phyloP scores from a whole-genome alignment of 2,329 filamentous ascomycete genomes.

The Phialophora macrospora region DNA sequence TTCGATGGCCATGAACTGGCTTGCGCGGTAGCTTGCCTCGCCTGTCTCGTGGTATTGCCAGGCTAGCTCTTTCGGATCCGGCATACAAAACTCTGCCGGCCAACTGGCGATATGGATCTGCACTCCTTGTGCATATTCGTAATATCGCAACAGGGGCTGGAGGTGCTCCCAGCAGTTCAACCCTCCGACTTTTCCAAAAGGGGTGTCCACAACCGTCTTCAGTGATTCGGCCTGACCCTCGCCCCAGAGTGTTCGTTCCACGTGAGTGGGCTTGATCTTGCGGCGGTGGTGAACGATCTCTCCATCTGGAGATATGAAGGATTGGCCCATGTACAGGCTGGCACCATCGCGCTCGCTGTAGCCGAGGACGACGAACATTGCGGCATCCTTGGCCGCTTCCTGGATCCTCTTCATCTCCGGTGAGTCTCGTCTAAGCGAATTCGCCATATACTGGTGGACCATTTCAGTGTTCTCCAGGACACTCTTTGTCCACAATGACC shows the following conservation, averaged over 20 bases:
- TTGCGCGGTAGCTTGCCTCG: slow-evolving; percentile 16
- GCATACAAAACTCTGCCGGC: slow-evolving; percentile 43
- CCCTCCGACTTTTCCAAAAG: slow-evolving; percentile 43
- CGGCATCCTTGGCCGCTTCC: slow-evolving; percentile 43
- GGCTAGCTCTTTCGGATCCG: slow-evolving; percentile 5
- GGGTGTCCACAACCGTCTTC: slow-evolving; percentile 49
- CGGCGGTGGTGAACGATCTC: slow-evolving; percentile 50
- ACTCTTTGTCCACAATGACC: background rate
- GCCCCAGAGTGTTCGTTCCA: slow-evolving; percentile 59
- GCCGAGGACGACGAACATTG: slow-evolving; percentile 53
- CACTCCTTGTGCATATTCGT: slow-evolving; percentile 52
- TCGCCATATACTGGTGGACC: slow-evolving; percentile 18
- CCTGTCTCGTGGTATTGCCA: slow-evolving; percentile 11
- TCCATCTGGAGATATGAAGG: slow-evolving; percentile 51
- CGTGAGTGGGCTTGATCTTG: slow-evolving; percentile 61
- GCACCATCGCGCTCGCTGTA: slow-evolving; percentile 50
- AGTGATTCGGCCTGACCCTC: slow-evolving; percentile 51
- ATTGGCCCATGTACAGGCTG: slow-evolving; percentile 54
- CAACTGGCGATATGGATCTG: slow-evolving; percentile 57
- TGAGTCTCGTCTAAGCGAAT: slow-evolving; percentile 7
- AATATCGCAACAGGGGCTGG: slow-evolving; percentile 57
- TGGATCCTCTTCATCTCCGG: slow-evolving; percentile 48
- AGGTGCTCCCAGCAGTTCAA: slow-evolving; percentile 60
- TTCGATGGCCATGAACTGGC: slow-evolving; percentile 22
- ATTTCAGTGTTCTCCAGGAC: slow-evolving; percentile 31